These are phyloP conservation scores for Boletus rufocinnamomeus DNA, from an alignment of 768 basidiomycete species.

Conservation along the genomic window DNA sequence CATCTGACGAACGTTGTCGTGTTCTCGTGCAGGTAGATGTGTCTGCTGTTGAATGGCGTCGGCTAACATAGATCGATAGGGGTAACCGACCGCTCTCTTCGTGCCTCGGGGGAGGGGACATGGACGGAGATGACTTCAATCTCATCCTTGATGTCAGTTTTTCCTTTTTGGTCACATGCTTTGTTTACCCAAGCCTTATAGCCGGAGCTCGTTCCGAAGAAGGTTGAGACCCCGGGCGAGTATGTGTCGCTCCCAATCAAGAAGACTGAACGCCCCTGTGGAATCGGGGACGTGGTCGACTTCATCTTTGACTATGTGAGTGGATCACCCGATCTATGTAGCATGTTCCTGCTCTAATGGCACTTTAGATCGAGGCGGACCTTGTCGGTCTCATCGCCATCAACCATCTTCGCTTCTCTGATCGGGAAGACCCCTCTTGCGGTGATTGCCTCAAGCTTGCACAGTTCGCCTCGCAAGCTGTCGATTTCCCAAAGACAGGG, in stretches of 20 bases:
- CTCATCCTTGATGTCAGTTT: conserved; percentile 44
- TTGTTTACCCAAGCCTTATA: conserved; percentile 18
- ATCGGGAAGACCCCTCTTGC: conserved; percentile 38
- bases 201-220: conserved; percentile 35
- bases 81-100: conserved; percentile 48
- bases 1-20: conserved; percentile 50
- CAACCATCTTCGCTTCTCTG: conserved; percentile 46
- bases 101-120: conserved; percentile 53
- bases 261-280: conserved; percentile 34
- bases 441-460: conserved; percentile 44
- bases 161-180: conserved; percentile 2
- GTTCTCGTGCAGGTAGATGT: conserved; percentile 46
- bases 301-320: conserved; percentile 52
- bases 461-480: conserved; percentile 47
- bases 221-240: conserved; percentile 35
- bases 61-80: conserved; percentile 26
- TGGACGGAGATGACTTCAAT: conserved; percentile 56
- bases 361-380: conserved; percentile 38
- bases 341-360: neutral
- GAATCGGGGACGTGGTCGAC: conserved; percentile 44
- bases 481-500: conserved; percentile 51
- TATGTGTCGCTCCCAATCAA: conserved; percentile 42
- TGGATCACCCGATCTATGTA: neutral
- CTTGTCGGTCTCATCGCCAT: conserved; percentile 44
- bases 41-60: neutral